Evolutionary conservation across 192 early-diverging fungal genomes (phyloP).

Genomic region (Ambispora gerdemannii): DNA sequence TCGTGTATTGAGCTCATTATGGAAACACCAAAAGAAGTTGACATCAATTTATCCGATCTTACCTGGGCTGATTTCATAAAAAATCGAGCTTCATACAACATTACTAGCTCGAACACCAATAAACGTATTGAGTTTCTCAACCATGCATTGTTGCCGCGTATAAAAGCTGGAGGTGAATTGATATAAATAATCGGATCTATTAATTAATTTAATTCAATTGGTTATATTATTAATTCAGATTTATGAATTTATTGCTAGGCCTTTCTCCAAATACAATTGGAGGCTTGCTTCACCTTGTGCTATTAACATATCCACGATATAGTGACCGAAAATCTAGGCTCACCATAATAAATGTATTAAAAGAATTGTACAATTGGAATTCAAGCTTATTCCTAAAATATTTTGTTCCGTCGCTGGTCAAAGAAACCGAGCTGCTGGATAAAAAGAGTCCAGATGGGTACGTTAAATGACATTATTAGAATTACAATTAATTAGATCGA

Average conservation of each 20-base stretch:
- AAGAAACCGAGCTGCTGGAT: conserved; percentile 46
- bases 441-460: conserved; percentile 48
- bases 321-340: conserved; percentile 64
- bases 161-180: conserved; percentile 20
- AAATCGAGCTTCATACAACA: conserved; percentile 11
- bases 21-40: background rate
- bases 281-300: conserved; percentile 48
- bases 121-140: conserved; percentile 24
- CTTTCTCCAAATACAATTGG: conserved; percentile 38
- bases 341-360: conserved; percentile 55
- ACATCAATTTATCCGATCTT: conserved; percentile 19
- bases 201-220: background rate
- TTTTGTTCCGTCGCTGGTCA: conserved; percentile 52
- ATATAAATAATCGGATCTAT: background rate
- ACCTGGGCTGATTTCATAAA: conserved; percentile 23
- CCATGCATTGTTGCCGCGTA: conserved; percentile 20
- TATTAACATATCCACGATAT: conserved; percentile 64
- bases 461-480: conserved; percentile 1
- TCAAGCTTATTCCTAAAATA: conserved; percentile 51
- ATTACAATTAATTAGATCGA: conserved; percentile 34
- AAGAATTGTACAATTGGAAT: conserved; percentile 57
- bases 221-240: background rate
- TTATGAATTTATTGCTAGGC: background rate
- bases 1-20: too few species aligned
- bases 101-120: conserved; percentile 10